phyloP scores from a whole-genome alignment of 2,329 filamentous ascomycete species.

The Ascochyta koolunga region DNA sequence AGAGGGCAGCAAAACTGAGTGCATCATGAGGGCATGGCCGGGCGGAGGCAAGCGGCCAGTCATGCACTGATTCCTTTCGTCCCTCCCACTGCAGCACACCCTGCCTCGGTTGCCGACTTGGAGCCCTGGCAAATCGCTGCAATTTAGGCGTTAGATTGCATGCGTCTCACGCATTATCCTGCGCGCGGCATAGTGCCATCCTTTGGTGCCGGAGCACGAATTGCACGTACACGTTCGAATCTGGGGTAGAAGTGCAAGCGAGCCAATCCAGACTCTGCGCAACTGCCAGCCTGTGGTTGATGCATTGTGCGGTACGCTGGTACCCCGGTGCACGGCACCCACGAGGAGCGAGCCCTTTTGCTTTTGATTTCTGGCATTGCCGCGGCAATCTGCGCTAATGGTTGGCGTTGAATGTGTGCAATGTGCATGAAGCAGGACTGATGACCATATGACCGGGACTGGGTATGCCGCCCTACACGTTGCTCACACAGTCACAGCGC shows the following conservation, averaged over 20 bases:
- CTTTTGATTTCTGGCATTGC: slow-evolving; percentile 18
- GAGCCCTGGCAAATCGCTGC: slow-evolving; percentile 16
- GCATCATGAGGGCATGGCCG: slow-evolving; percentile 25
- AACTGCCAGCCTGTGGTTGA: slow-evolving; percentile 12
- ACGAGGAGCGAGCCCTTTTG: slow-evolving; percentile 20
- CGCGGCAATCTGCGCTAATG: not conserved
- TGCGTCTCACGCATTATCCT: slow-evolving; percentile 25
- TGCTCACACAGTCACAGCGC: slow-evolving; percentile 3
- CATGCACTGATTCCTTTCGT: slow-evolving; percentile 2
- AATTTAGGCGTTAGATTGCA: slow-evolving; percentile 36
- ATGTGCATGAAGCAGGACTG: slow-evolving; percentile 1
- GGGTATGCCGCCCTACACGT: slow-evolving; percentile 11
- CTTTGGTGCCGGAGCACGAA: slow-evolving; percentile 28
- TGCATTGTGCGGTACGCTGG: slow-evolving; percentile 11
- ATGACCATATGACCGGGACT: too few species aligned
- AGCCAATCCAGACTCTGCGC: slow-evolving; percentile 29
- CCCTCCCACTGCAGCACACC: slow-evolving; percentile 10
- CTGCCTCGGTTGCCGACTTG: slow-evolving; percentile 31
- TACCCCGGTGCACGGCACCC: slow-evolving; percentile 15
- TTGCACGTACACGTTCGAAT: slow-evolving; percentile 35
- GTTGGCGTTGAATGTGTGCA: slow-evolving; percentile 8
- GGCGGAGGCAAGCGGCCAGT: slow-evolving; percentile 16
- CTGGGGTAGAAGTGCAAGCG: slow-evolving; percentile 40
- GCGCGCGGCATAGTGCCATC: slow-evolving; percentile 16
- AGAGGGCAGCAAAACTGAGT: slow-evolving; percentile 22